phyloP scores from a whole-genome alignment of 805 yeast genomes.

The Torulaspora gathmanii region DNA sequence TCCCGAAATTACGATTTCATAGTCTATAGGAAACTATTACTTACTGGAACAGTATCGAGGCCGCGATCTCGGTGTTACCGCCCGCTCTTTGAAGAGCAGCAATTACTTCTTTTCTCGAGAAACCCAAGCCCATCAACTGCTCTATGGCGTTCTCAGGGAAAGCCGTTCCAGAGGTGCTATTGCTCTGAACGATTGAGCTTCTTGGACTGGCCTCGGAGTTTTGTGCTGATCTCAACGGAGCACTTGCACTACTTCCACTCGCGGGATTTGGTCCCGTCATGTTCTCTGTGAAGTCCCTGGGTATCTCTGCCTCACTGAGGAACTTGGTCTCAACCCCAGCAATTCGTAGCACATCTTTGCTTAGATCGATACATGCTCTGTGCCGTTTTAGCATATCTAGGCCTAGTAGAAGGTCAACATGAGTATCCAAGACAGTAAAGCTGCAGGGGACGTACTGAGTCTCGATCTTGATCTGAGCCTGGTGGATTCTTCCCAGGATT shows the following conservation, averaged over 20 bases:
- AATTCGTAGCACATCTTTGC: constrained; percentile 56
- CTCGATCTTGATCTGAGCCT: constrained; percentile 80
- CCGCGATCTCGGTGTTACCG: constrained; percentile 85
- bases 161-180: background rate
- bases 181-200: background rate
- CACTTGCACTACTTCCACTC: background rate
- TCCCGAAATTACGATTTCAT: constrained; percentile 28
- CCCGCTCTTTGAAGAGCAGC: constrained; percentile 59
- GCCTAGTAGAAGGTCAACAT: constrained; percentile 75
- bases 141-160: constrained; percentile 38
- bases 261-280: constrained; percentile 1
- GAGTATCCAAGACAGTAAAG: constrained; percentile 66
- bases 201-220: background rate
- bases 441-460: constrained; percentile 58
- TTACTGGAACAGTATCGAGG: constrained; percentile 58
- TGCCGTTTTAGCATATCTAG: constrained; percentile 88
- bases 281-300: constrained; percentile 33
- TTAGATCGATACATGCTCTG: constrained; percentile 75
- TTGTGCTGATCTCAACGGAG: background rate
- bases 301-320: constrained; percentile 66
- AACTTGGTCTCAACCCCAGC: constrained; percentile 73
- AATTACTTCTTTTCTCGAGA: constrained; percentile 57
- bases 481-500: constrained; percentile 80
- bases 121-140: constrained; percentile 65
- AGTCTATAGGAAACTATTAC: constrained; percentile 15